Base-by-base conservation (phyloP, 805 yeast genomes). In the Hanseniaspora lindneri region DNA sequence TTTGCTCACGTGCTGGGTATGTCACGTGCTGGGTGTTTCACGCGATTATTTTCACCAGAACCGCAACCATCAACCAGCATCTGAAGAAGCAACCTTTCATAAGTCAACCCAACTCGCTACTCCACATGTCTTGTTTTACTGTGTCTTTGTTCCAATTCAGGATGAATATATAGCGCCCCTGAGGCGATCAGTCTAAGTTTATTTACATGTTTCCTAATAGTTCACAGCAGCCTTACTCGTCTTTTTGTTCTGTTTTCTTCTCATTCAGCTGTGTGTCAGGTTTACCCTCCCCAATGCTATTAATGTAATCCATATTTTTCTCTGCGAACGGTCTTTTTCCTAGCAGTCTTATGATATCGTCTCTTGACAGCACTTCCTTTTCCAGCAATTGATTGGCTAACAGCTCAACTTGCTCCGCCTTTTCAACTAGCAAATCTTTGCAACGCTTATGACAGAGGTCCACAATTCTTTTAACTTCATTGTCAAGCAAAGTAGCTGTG, bases 291-390 rank as follows among this genome's bases (percentile, higher is more conserved):
- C 64, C 83, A 82, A 64, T 84, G 86, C 49, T 46, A 21, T 46
- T 46, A 14, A 46, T 46, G 65, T 87, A 86, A 4, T 95, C 96
- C 58, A 85, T 95, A 59, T 85, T 88, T 54, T 77, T 79, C 60
- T 87, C 95, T 17, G 84, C 81, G 72, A 82, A 92, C 11, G 96
- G 96, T 53, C 99, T 75, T 62, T 83, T 83, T 14, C 99, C 99
- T 41, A 92, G 67, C 46, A 92, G 62, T 49, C 83, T 72, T 51
- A 87, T 79, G 92, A 92, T 85, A 61, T 92, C 98, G 56, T 85
- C 94, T 63, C 98, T 77, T 3, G 95, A 85, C 21, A 92, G 73
- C 14, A 86, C 94, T 64, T 92, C 99, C 63, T 92, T 87, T 49
- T 72, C 66, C 58, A 89, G 73, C 54, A 92, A 70, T 58, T 85